Conservation (phyloP, 768 basidiomycete genomes). For the Leccinum arenicola region DNA sequence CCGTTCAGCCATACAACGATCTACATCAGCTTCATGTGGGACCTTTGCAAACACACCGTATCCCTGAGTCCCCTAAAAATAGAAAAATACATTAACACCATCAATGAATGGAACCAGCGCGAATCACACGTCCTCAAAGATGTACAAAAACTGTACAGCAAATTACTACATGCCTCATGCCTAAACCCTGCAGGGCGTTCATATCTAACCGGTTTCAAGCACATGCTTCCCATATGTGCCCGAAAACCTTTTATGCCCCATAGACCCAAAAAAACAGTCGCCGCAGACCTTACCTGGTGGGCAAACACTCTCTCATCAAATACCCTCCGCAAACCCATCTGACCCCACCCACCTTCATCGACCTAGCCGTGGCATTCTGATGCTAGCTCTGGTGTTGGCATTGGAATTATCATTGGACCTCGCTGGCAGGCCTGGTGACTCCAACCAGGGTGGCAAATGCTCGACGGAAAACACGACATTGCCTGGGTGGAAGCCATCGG, state of each 20-base stretch:
- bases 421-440: constrained; percentile 1
- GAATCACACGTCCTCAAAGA: background rate
- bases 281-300: background rate
- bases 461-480: constrained; percentile 8
- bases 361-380: background rate
- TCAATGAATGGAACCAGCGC: background rate
- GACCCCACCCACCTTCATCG: background rate
- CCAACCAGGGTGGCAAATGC: constrained; percentile 10
- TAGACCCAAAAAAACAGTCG: background rate
- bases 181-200: constrained; percentile 34
- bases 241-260: constrained; percentile 34
- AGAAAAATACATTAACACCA: background rate
- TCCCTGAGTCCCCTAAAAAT: background rate
- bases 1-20: background rate
- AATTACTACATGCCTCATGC: background rate
- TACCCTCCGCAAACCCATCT: background rate
- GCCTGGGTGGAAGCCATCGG: constrained; percentile 20
- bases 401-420: background rate
- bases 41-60: constrained; percentile 7
- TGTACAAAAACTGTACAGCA: background rate
- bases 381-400: background rate
- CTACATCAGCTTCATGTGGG: constrained; percentile 36
- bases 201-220: constrained; percentile 42
- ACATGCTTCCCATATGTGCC: constrained; percentile 30
- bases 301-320: background rate